Conservation (phyloP, 2,329 filamentous ascomycete genomes). For the Cladosporium sphaerospermum region DNA sequence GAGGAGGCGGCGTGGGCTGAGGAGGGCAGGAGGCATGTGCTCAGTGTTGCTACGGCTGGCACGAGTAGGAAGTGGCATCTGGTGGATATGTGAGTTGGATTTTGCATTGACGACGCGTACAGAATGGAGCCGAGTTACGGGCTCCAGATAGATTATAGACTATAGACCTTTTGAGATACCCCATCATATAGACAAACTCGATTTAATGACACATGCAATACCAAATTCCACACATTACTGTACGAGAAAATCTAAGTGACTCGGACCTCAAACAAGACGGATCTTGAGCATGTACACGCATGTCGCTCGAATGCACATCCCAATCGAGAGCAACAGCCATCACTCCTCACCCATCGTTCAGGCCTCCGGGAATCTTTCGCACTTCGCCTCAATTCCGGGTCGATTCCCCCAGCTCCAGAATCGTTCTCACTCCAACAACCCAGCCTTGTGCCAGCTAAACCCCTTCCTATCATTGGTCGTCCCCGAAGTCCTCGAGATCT, state of each 20-base stretch:
- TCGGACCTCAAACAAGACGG: too few relatives aligned
- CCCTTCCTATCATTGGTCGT: not conserved
- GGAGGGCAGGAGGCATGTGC: conserved; percentile 11
- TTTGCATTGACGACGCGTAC: not conserved
- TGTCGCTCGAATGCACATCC: too few relatives aligned
- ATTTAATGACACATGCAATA: too few relatives aligned
- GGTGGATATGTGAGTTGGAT: conserved; percentile 15
- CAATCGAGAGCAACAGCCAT: too few relatives aligned
- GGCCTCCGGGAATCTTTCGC: too few relatives aligned
- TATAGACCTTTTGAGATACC: conserved; percentile 6
- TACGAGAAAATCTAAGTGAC: too few relatives aligned
- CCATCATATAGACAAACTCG: not conserved
- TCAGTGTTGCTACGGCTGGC: conserved; percentile 21
- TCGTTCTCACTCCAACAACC: not conserved
- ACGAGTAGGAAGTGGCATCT: conserved; percentile 22
- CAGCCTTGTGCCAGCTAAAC: not conserved
- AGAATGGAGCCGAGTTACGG: conserved; percentile 1
- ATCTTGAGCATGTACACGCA: too few relatives aligned
- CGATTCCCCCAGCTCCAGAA: too few relatives aligned
- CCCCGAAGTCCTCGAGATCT: not conserved
- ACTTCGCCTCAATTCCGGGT: too few relatives aligned
- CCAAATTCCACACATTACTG: too few relatives aligned
- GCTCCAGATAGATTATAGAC: conserved; percentile 6
- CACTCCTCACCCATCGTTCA: too few relatives aligned
- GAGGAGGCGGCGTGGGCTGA: conserved; percentile 4